Percentiles rank a stretch among this genome's conserved stretches.
Conservation (phyloP, 208 protist species). For the Blechomonas ayalai region DNA sequence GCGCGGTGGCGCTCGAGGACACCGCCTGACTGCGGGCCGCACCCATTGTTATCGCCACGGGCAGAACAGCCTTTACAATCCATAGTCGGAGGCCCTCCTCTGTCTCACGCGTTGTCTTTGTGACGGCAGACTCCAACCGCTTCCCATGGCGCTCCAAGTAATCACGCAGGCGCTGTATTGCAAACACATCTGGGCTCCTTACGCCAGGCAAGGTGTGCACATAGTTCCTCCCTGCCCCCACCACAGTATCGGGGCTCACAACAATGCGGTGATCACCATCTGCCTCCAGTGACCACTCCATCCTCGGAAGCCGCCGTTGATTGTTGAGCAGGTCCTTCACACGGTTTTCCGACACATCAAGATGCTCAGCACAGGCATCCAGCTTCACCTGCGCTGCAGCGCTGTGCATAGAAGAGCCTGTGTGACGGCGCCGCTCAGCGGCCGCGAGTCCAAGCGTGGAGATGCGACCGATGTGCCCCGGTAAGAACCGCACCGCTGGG, state of each 20-base stretch:
- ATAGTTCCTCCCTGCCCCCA: conserved; percentile 34
- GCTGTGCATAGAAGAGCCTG: not conserved
- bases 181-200: conserved; percentile 43
- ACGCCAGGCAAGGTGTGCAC: conserved; percentile 75
- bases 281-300: conserved; percentile 52
- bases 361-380: conserved; percentile 1
- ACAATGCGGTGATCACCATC: conserved; percentile 69
- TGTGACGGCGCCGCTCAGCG: not conserved
- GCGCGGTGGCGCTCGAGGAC: not conserved
- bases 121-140: conserved; percentile 19
- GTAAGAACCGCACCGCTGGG: no score
- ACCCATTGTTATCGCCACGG: not conserved
- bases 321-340: conserved; percentile 5
- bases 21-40: not conserved
- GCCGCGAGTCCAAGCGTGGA: no score
- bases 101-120: conserved; percentile 4
- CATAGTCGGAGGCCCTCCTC: not conserved
- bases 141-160: conserved; percentile 87
- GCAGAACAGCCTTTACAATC: conserved; percentile 1
- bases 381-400: not conserved
- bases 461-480: no score
- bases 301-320: conserved; percentile 19
- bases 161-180: conserved; percentile 47
- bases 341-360: not conserved
- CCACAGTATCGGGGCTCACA: conserved; percentile 25